Conservation (phyloP, 306 rosid genomes). For the Malus orientalis region DNA sequence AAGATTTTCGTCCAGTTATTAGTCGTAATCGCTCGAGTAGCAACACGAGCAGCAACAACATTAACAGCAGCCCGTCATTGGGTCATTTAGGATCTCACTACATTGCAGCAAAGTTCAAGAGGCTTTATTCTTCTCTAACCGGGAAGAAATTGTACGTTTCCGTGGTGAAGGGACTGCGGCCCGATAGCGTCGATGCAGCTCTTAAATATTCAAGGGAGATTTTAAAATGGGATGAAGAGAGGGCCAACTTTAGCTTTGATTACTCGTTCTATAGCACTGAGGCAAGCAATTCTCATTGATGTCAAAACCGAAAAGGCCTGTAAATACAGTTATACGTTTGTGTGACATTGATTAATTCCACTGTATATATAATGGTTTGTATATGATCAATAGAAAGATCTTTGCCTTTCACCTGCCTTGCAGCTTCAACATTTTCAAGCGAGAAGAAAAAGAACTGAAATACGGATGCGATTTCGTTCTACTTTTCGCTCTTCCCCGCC, state of each 20-base stretch:
- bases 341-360: background rate
- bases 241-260: slow-evolving; percentile 69
- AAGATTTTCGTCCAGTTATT: slow-evolving; percentile 66
- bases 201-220: slow-evolving; percentile 87
- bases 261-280: slow-evolving; percentile 74
- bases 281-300: slow-evolving; percentile 58
- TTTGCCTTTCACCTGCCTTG: background rate
- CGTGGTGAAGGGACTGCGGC: slow-evolving; percentile 66
- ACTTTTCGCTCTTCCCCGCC: background rate
- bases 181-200: slow-evolving; percentile 66
- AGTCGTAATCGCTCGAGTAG: slow-evolving; percentile 46
- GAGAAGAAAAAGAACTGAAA: background rate
- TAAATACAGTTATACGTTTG: background rate
- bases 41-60: slow-evolving; percentile 47
- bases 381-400: slow-evolving; percentile 18
- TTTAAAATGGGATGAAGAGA: slow-evolving; percentile 85
- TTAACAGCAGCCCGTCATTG: slow-evolving; percentile 57
- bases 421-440: background rate
- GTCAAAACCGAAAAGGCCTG: slow-evolving; percentile 19
- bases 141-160: slow-evolving; percentile 78
- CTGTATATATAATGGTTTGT: slow-evolving; percentile 26
- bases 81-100: slow-evolving; percentile 66
- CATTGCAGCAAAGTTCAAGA: slow-evolving; percentile 84
- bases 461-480: background rate
- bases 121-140: slow-evolving; percentile 65